These are phyloP conservation scores for Phytophthora sp. DNA, from an alignment of 352 stramenopile species.

Conservation along the genomic window DNA sequence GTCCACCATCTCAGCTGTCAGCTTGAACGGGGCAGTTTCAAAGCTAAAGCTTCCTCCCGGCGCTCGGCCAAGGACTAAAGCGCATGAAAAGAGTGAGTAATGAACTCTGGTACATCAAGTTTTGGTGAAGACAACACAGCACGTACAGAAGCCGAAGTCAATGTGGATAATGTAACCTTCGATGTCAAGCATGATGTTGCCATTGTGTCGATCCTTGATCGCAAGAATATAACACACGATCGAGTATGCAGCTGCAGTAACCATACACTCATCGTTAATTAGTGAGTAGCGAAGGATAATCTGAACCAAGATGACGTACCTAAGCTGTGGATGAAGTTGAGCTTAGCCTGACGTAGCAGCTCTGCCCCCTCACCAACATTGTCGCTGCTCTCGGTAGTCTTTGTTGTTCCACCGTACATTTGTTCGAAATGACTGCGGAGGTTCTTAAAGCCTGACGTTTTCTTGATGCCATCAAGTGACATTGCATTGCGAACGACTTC, in stretches of 20 bases:
- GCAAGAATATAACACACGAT: conserved; percentile 98
- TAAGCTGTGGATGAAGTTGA: conserved; percentile 88
- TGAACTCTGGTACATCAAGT: no score
- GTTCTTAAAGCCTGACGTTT: conserved; percentile 83
- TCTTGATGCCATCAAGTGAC: conserved; percentile 97
- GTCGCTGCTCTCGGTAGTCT: conserved; percentile 45
- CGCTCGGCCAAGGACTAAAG: conserved; percentile 74
- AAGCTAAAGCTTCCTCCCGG: conserved; percentile 94
- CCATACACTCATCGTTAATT: conserved; percentile 43
- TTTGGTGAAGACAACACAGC: background rate
- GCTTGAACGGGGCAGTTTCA: conserved; percentile 97
- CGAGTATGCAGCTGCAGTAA: conserved; percentile 93
- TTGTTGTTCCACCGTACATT: conserved; percentile 83
- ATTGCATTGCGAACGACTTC: conserved; percentile 96
- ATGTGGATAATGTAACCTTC: conserved; percentile 98
- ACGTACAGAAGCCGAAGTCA: conserved; percentile 98
- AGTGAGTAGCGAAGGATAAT: background rate
- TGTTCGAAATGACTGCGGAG: conserved; percentile 94
- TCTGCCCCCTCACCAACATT: conserved; percentile 34
- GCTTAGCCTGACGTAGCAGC: conserved; percentile 67
- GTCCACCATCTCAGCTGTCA: conserved; percentile 96
- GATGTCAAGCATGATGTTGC: conserved; percentile 99
- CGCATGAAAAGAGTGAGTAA: background rate
- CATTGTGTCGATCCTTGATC: conserved; percentile 99
- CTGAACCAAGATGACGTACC: conserved; percentile 51